phyloP scores from a whole-genome alignment of 495 filamentous ascomycete genomes.

The Hypoxylon crocopeplum region DNA sequence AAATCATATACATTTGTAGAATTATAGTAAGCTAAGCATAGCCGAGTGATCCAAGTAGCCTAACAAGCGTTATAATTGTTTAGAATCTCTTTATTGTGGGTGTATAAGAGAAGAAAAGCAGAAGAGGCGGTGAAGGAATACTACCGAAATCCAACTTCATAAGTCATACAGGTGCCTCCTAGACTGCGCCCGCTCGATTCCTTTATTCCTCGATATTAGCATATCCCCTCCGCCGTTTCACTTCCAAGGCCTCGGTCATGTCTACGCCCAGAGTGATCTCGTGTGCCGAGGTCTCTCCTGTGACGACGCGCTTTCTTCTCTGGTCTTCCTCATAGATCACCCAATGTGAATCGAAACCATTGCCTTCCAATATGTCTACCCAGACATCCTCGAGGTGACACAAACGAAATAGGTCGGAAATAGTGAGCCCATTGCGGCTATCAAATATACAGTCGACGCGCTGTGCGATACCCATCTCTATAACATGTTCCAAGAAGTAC shows the following conservation, averaged over 20 bases:
- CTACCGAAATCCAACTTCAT: too few relatives aligned
- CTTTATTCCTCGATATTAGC: slow-evolving; percentile 8
- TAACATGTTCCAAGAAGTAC: slow-evolving; percentile 8
- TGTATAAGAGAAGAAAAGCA: too few relatives aligned
- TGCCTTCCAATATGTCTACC: slow-evolving; percentile 11
- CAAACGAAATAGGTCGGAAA: not conserved
- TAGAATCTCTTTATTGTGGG: too few relatives aligned
- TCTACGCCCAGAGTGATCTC: slow-evolving; percentile 3
- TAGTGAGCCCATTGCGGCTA: not conserved
- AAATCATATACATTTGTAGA: too few relatives aligned
- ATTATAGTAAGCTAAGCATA: too few relatives aligned
- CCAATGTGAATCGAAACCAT: slow-evolving; percentile 16
- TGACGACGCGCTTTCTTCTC: not conserved
- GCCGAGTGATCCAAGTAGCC: too few relatives aligned
- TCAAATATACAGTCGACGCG: slow-evolving; percentile 16
- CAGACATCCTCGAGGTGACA: not conserved
- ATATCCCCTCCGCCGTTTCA: slow-evolving; percentile 12
- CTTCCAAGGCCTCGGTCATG: not conserved
- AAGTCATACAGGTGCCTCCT: too few relatives aligned
- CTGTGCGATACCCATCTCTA: slow-evolving; percentile 8
- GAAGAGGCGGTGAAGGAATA: too few relatives aligned
- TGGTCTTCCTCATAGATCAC: slow-evolving; percentile 15
- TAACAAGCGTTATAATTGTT: too few relatives aligned
- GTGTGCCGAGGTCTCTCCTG: slow-evolving; percentile 18
- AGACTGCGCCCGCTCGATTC: too few relatives aligned